Conservation (phyloP, 202 grass and related monocot genomes). For the Hordeum pubiflorum region DNA sequence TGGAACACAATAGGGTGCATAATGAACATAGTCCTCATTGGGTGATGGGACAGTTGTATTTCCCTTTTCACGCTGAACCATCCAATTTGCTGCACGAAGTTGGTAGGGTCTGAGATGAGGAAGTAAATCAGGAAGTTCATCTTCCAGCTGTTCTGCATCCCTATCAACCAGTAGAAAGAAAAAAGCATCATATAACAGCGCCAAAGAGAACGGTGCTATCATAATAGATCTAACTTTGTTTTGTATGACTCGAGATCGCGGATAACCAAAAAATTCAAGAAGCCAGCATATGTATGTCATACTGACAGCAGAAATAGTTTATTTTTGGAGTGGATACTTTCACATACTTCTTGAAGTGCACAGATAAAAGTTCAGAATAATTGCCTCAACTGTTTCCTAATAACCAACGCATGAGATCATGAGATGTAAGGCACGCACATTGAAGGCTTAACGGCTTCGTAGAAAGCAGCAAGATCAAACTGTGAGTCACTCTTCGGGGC, state of each 20-base stretch:
- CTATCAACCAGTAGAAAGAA: slow-evolving; percentile 33
- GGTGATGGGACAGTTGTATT: slow-evolving; percentile 10
- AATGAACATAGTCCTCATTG: slow-evolving; percentile 24
- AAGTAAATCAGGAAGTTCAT: slow-evolving; percentile 60
- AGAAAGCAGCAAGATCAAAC: slow-evolving; percentile 80
- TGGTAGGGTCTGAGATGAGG: slow-evolving; percentile 85
- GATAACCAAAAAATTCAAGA: not conserved
- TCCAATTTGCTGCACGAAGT: slow-evolving; percentile 93
- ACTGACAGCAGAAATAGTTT: not conserved
- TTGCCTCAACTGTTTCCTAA: not conserved
- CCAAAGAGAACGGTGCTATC: not conserved
- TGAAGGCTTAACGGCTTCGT: slow-evolving; percentile 72
- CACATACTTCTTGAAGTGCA: not conserved
- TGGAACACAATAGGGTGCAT: slow-evolving; percentile 72
- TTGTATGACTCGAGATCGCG: not conserved
- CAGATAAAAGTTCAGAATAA: not conserved
- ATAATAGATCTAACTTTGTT: slow-evolving; percentile 1
- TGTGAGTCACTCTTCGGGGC: slow-evolving; percentile 39
- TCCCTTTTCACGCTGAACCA: slow-evolving; percentile 76
- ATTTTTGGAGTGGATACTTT: not conserved
- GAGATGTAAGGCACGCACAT: slow-evolving; percentile 32
- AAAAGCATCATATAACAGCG: slow-evolving; percentile 21
- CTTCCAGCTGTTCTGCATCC: slow-evolving; percentile 49
- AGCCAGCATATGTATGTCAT: not conserved
- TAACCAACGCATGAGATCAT: not conserved